phyloP scores from a whole-genome alignment of 148 eudicot species.

The Nyssa sinensis region DNA sequence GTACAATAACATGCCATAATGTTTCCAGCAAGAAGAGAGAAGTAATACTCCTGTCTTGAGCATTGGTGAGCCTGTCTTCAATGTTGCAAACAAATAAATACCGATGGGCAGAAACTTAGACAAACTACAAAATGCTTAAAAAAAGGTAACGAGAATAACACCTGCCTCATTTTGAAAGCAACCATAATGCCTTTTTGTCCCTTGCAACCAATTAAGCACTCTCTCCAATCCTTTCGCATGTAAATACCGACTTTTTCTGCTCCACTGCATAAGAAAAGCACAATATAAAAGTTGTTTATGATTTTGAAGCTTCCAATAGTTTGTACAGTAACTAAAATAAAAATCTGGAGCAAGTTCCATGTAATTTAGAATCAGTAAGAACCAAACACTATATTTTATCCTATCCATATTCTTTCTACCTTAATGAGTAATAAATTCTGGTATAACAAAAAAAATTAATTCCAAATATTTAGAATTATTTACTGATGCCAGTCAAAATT shows the following conservation, averaged over 20 bases:
- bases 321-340: background rate
- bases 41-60: conserved; percentile 52
- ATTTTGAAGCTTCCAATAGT: background rate
- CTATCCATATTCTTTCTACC: background rate
- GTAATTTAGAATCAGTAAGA: background rate
- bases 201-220: conserved; percentile 66
- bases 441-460: background rate
- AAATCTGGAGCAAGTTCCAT: background rate
- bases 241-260: conserved; percentile 66
- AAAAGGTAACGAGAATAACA: conserved; percentile 22
- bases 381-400: background rate
- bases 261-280: conserved; percentile 49
- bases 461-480: background rate
- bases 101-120: background rate
- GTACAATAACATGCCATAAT: conserved; percentile 61
- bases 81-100: background rate
- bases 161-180: conserved; percentile 46
- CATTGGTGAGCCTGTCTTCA: conserved; percentile 41
- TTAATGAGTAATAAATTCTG: background rate
- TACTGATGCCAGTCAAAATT: background rate
- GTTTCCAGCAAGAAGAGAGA: conserved; percentile 86
- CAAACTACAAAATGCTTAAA: background rate
- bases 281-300: background rate
- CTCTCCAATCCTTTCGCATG: conserved; percentile 66
- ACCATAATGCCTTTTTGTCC: conserved; percentile 28